Conservation (phyloP, 2,329 filamentous ascomycete species). For the Talaromyces sp. region DNA sequence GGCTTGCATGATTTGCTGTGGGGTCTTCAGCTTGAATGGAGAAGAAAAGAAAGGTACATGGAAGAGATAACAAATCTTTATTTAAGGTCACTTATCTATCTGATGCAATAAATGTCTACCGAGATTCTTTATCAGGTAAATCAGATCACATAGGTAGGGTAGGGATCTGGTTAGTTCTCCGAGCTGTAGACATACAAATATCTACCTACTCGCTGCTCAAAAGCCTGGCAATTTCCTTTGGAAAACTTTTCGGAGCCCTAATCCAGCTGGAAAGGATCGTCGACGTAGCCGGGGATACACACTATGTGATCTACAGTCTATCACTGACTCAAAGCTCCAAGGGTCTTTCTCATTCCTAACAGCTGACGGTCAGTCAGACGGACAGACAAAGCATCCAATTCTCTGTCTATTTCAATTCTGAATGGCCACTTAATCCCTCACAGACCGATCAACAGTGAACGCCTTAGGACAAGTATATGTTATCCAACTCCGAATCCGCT, state of each 20-base stretch:
- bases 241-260: not conserved
- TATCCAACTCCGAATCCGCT: not conserved
- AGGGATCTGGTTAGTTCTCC: not conserved
- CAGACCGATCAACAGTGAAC: not conserved
- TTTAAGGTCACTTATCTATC: not conserved
- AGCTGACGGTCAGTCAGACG: not conserved
- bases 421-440: not conserved
- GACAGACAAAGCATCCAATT: not conserved
- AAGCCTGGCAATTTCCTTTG: too few species aligned
- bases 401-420: too few species aligned
- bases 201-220: not conserved
- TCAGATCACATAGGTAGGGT: not conserved
- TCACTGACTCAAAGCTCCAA: not conserved
- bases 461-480: not conserved
- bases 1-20: slow-evolving; percentile 1
- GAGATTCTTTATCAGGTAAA: not conserved
- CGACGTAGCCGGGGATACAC: not conserved
- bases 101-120: not conserved
- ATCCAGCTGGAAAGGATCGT: not conserved
- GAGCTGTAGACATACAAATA: not conserved
- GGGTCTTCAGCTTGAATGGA: not conserved
- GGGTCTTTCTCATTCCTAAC: not conserved
- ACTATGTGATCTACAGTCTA: not conserved
- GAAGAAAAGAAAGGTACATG: not conserved
- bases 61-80: not conserved